Evolutionary conservation across 345 rosid genomes (phyloP).

Genomic region (Nephelium lappaceum): DNA sequence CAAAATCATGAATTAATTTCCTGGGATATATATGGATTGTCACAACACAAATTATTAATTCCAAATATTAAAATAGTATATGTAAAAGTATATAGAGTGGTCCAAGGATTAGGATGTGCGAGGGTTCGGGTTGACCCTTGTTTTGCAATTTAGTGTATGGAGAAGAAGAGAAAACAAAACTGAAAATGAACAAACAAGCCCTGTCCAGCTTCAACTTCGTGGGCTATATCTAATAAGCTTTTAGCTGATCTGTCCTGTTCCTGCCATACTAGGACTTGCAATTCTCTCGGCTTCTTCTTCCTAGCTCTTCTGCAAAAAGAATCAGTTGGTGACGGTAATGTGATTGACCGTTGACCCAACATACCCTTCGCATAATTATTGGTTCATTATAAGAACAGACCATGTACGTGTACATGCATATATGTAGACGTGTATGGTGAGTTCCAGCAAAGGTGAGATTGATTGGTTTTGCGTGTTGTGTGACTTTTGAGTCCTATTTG

Average conservation of each 20-base stretch:
- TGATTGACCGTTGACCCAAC: slow-evolving; percentile 21
- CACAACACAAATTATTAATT: no score
- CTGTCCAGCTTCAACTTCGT: not conserved
- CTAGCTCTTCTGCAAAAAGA: slow-evolving; percentile 1
- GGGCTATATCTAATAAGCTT: not conserved
- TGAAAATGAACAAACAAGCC: slow-evolving; percentile 10
- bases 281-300: slow-evolving; percentile 12
- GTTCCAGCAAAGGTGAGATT: slow-evolving; percentile 32
- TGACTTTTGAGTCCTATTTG: not conserved
- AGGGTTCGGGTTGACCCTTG: slow-evolving; percentile 24
- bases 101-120: slow-evolving; percentile 7
- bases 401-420: not conserved
- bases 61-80: no score
- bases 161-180: slow-evolving; percentile 3
- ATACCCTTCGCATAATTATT: not conserved
- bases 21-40: no score
- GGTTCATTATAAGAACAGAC: not conserved
- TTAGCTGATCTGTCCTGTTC: not conserved
- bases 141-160: slow-evolving; percentile 28
- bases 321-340: slow-evolving; percentile 11
- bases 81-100: not conserved
- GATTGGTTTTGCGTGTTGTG: slow-evolving; percentile 12
- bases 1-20: no score
- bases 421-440: slow-evolving; percentile 19
- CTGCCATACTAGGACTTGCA: not conserved